A percentile compares a stretch with the other conserved stretches of the same genome.
These are phyloP conservation scores for Glonium stellatum DNA, from an alignment of 495 filamentous ascomycete genomes.

Conservation along the genomic window DNA sequence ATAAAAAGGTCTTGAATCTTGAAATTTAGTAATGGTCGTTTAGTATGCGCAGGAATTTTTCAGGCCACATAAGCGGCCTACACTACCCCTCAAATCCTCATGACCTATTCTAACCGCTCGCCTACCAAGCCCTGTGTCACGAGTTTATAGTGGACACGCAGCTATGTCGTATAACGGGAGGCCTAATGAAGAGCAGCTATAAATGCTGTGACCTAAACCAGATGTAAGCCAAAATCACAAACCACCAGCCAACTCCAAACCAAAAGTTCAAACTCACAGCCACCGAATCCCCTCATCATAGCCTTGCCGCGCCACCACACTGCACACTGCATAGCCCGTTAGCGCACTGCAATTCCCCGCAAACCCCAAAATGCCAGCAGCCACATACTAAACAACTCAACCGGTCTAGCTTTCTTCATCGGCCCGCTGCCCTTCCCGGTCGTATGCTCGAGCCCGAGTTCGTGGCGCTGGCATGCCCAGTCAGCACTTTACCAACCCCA, in stretches of 20 bases:
- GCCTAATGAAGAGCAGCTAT: background rate
- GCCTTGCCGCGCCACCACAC: slow-evolving; percentile 9
- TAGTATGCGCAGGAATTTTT: too few relatives aligned
- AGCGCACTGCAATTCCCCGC: background rate
- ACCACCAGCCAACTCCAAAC: too few relatives aligned
- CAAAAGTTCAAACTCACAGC: background rate
- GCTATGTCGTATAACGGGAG: too few relatives aligned
- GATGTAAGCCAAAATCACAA: too few relatives aligned
- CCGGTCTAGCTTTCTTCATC: background rate
- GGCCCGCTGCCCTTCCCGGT: background rate
- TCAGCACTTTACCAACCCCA: background rate
- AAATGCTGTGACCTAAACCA: background rate
- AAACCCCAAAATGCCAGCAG: background rate
- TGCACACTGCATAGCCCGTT: background rate
- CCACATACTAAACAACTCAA: slow-evolving; percentile 5
- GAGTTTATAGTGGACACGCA: too few relatives aligned
- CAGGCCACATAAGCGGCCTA: too few relatives aligned
- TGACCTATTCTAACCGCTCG: too few relatives aligned
- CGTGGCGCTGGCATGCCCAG: background rate
- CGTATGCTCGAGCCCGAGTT: background rate
- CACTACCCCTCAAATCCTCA: too few relatives aligned
- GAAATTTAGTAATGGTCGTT: too few relatives aligned
- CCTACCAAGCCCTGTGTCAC: too few relatives aligned
- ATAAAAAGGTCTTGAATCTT: too few relatives aligned
- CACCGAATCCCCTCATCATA: slow-evolving; percentile 1